Evolutionary conservation across 2,329 filamentous ascomycete genomes (phyloP), one percentile per base, ranked within the genome.

Genomic region (Lachnellula cervina): DNA sequence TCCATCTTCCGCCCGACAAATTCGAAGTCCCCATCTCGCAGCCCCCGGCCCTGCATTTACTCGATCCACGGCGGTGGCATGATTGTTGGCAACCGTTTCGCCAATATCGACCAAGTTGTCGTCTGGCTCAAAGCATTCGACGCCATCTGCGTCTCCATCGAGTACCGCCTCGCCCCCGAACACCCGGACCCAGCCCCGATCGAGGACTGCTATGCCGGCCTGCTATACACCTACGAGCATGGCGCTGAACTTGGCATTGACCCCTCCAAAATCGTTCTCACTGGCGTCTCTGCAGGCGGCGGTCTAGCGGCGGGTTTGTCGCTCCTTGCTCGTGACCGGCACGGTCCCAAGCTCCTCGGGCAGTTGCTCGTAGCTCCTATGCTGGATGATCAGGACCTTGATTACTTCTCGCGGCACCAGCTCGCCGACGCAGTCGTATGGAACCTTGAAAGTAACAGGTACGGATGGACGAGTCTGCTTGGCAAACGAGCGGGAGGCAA

Each of bases 281-380:
- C 75, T 54, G 81, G 81, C 6, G 78, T 80, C 51, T 81, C 78
- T 28, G 81, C 80, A 1, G 81, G 80, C 2, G 81, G 80, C 3
- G 80, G 81, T 51, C 69, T 85, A 14, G 80, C 80, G 0, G 78
- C 79, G 1, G 78, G 75, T 4, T 71, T 80, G 59, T 74, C 78
- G 2, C 68, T 84, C 34, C 77, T 82, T 73, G 65, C 64, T 3
- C 66, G 70, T n/a, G 72, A 75, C 59, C 62, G 61, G n/a, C 64
- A 60, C 19, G 62, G 69, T 1, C 72, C 70, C 1, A 65, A 64
- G 17, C 56, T 76, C 4, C 66, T 69, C 5, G 72, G 70, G 28
- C 69, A 74, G 34, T 69, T 73, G 17, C 66, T 76, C 0, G 60
- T 73, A n/a, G 72, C 69, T 48, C 71, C 73, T 8, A 74, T 75